Conservation (phyloP, 75 land plant species). For the Isoetes taiwanensis region DNA sequence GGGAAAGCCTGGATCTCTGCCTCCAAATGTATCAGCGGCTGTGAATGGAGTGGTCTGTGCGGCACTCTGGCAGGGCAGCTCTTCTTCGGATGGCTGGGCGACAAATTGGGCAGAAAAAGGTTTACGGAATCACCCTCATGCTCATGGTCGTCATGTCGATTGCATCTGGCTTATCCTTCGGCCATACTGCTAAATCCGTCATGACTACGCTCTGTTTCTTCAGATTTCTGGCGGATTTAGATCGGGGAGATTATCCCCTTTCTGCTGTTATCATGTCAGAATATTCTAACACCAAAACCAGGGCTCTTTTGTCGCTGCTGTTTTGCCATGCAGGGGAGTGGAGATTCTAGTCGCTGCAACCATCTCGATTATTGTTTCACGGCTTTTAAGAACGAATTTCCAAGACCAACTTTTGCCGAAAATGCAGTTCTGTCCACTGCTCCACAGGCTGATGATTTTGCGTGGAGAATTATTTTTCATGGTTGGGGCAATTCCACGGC, state of each 20-base stretch:
- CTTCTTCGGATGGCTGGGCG: conserved; percentile 39
- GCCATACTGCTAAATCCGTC: conserved; percentile 28
- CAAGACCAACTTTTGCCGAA: conserved; percentile 17
- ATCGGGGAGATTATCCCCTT: conserved; percentile 43
- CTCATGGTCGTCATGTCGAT: conserved; percentile 41
- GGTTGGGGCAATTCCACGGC: conserved; percentile 23
- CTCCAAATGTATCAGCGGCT: conserved; percentile 33
- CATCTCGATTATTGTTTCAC: conserved; percentile 25
- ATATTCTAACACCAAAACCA: conserved; percentile 32
- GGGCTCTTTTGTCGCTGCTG: conserved; percentile 36
- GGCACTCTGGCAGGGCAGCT: conserved; percentile 38
- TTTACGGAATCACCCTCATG: conserved; percentile 45
- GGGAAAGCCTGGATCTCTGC: conserved; percentile 30
- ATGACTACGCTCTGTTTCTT: conserved; percentile 42
- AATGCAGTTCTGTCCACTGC: conserved; percentile 15
- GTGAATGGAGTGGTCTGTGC: conserved; percentile 35
- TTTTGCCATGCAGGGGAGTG: conserved; percentile 53
- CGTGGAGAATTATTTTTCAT: conserved; percentile 30
- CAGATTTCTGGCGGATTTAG: conserved; percentile 44
- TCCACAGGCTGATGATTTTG: conserved; percentile 26
- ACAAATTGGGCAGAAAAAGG: conserved; percentile 34
- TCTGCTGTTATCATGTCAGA: conserved; percentile 35
- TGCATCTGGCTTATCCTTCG: conserved; percentile 48
- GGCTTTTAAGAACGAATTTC: conserved; percentile 8
- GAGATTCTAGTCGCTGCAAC: conserved; percentile 25